Evolutionary conservation across 108 stramenopile species (phyloP).

Genomic region (Fistulifera pelliculosa): DNA sequence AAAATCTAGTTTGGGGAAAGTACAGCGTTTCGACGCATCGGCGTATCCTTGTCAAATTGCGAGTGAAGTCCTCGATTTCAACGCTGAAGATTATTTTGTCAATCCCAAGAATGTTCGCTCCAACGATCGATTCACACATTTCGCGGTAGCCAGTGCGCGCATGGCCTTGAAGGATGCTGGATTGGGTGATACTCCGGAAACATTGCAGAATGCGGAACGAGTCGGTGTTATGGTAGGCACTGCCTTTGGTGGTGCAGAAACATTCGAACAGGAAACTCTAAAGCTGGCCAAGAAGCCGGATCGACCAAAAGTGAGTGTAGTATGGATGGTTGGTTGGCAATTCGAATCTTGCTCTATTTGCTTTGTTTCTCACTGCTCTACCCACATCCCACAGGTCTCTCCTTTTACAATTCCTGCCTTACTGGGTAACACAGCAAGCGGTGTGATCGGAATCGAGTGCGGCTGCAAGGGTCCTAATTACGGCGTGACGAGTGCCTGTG

Average conservation of each 20-base stretch:
- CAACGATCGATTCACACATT: conserved; percentile 94
- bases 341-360: too few relatives aligned
- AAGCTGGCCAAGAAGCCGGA: conserved; percentile 78
- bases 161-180: conserved; percentile 82
- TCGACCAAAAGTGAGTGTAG: conserved; percentile 65
- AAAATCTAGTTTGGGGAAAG: conserved; percentile 55
- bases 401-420: conserved; percentile 94
- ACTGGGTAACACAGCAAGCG: conserved; percentile 88
- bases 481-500: conserved; percentile 90
- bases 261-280: conserved; percentile 87
- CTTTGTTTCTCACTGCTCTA: conserved; percentile 5
- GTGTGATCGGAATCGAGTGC: conserved; percentile 89
- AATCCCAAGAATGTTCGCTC: conserved; percentile 85
- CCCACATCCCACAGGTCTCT: conserved; percentile 50
- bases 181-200: conserved; percentile 74
- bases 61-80: conserved; percentile 83
- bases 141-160: conserved; percentile 86
- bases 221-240: conserved; percentile 91
- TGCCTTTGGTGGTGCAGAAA: conserved; percentile 94
- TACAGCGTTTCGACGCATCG: conserved; percentile 76
- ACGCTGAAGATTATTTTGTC: conserved; percentile 69
- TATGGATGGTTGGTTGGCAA: too few relatives aligned
- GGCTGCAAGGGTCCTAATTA: conserved; percentile 92
- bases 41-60: conserved; percentile 84
- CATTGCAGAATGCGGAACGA: conserved; percentile 58